These are phyloP conservation scores for Phytophthora lateralis DNA, from an alignment of 352 stramenopile species.

Conservation along the genomic window DNA sequence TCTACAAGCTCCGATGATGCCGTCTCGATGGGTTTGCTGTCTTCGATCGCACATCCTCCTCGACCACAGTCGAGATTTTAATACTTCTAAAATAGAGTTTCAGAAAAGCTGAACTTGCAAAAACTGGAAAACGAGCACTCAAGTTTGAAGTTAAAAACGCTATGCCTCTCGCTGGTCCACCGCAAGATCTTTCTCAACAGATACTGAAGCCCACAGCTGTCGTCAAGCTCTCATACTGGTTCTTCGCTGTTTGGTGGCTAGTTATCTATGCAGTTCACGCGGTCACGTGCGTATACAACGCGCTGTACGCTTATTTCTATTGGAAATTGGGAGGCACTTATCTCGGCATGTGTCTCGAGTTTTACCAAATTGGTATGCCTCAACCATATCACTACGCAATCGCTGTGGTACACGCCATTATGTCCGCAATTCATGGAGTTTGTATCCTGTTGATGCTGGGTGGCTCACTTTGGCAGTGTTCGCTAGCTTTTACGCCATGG, in stretches of 20 bases:
- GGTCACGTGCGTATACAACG: slow-evolving; percentile 7
- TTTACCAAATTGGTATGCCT: slow-evolving; percentile 17
- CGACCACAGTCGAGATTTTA: no score
- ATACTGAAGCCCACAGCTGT: neutral
- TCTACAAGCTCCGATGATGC: no score
- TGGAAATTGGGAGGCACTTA: slow-evolving; percentile 5
- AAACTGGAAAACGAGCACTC: no score
- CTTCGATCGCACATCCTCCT: no score
- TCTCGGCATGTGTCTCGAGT: slow-evolving; percentile 12
- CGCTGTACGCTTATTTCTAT: slow-evolving; percentile 7
- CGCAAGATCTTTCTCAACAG: neutral
- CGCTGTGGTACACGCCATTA: slow-evolving; percentile 14
- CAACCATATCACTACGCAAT: slow-evolving; percentile 14
- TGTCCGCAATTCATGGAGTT: slow-evolving; percentile 23
- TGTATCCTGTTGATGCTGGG: slow-evolving; percentile 18
- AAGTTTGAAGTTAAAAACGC: no score
- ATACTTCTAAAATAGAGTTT: no score
- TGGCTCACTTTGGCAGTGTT: slow-evolving; percentile 1
- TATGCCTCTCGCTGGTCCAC: no score
- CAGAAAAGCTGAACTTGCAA: no score
- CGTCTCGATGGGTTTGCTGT: no score
- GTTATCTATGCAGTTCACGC: neutral
- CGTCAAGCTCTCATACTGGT: slow-evolving; percentile 4
- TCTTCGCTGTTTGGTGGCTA: neutral
- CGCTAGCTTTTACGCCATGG: slow-evolving; percentile 9